Conservation (phyloP, 1,284 basidiomycete species). For the Termitomyces sp. region DNA sequence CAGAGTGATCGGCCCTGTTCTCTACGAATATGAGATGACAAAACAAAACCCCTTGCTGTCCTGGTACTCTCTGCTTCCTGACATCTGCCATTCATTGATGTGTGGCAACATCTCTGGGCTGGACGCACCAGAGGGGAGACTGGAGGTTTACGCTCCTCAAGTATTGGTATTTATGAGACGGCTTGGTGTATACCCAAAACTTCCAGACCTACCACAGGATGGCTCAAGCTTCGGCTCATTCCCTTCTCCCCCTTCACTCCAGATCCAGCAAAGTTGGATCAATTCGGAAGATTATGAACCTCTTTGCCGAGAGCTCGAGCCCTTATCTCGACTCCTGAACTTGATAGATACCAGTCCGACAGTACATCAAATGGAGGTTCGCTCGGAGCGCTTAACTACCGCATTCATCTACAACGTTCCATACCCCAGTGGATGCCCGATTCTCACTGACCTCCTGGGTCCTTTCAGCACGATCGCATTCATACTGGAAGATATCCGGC, state of each 20-base stretch:
- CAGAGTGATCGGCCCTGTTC: background rate
- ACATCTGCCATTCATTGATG: background rate
- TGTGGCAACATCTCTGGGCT: background rate
- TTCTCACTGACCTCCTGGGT: slow-evolving; percentile 2
- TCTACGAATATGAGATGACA: background rate
- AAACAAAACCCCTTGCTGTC: background rate
- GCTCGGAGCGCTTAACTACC: background rate
- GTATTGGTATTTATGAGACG: slow-evolving; percentile 2
- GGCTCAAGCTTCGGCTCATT: background rate
- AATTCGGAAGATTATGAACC: background rate
- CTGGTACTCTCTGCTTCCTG: slow-evolving; percentile 6
- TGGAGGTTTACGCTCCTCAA: slow-evolving; percentile 5
- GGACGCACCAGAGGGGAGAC: background rate
- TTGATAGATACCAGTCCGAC: background rate
- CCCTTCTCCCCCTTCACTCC: background rate
- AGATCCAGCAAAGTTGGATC: background rate
- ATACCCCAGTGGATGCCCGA: background rate
- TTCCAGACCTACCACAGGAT: background rate
- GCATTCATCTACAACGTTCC: background rate
- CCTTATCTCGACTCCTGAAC: slow-evolving; percentile 1
- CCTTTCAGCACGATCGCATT: slow-evolving; percentile 4
- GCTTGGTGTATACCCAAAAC: background rate
- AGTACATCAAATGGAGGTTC: background rate
- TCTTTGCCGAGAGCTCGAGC: slow-evolving; percentile 2
- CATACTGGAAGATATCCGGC: slow-evolving; percentile 4